Percentiles rank a stretch among this genome's conserved stretches.
These are phyloP conservation scores for Claviceps citrina DNA, from an alignment of 2,329 filamentous ascomycete species.

Conservation along the genomic window DNA sequence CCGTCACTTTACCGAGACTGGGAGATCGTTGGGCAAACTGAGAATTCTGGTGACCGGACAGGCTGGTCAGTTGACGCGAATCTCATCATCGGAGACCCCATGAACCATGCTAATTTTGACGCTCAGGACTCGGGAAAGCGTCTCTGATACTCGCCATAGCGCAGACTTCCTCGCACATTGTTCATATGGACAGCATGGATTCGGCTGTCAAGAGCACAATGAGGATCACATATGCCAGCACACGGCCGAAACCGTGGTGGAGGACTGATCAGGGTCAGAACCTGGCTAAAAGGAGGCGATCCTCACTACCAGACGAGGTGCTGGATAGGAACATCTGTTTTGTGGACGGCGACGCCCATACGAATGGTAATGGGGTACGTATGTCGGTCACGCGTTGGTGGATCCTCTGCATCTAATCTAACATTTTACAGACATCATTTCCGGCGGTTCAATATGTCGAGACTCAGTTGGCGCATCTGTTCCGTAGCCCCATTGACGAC, in stretches of 20 bases:
- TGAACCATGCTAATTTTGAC: not conserved
- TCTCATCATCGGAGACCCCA: too few species aligned
- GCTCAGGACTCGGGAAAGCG: slow-evolving; percentile 67
- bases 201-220: slow-evolving; percentile 22
- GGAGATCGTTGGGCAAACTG: slow-evolving; percentile 68
- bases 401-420: not conserved
- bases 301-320: slow-evolving; percentile 49
- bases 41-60: slow-evolving; percentile 80
- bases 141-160: slow-evolving; percentile 79
- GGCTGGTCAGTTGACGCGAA: slow-evolving; percentile 36
- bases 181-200: slow-evolving; percentile 65
- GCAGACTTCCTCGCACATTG: slow-evolving; percentile 77
- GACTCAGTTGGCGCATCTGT: slow-evolving; percentile 17
- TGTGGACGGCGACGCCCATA: slow-evolving; percentile 63
- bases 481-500: slow-evolving; percentile 45
- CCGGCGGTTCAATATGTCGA: slow-evolving; percentile 54
- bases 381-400: not conserved
- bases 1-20: slow-evolving; percentile 75
- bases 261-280: slow-evolving; percentile 62
- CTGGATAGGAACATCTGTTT: slow-evolving; percentile 90
- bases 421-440: not conserved
- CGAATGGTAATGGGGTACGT: slow-evolving; percentile 35
- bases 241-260: slow-evolving; percentile 76
- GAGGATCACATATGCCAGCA: slow-evolving; percentile 62
- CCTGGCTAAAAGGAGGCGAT: slow-evolving; percentile 47